Conservation (phyloP, 2,329 filamentous ascomycete species). For the Colletotrichum theobromicola region DNA sequence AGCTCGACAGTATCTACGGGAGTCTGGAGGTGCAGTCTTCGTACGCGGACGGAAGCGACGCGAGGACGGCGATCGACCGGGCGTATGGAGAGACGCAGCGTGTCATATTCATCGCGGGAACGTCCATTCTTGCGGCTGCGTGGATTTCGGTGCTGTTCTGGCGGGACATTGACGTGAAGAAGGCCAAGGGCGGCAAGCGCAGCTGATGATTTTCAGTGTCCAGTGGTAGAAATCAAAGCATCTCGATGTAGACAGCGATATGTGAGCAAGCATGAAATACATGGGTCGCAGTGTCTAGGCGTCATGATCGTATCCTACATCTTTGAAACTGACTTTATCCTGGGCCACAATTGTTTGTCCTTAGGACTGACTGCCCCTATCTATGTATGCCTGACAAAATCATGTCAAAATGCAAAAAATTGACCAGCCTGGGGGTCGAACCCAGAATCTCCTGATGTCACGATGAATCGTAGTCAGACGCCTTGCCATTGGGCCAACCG, state of each 20-base stretch:
- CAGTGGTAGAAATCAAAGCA: no score
- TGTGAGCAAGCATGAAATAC: no score
- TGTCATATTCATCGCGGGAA: conserved; percentile 38
- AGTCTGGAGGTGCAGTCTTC: conserved; percentile 36
- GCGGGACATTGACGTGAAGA: conserved; percentile 32
- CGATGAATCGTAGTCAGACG: conserved; percentile 44
- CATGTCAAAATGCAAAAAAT: not conserved
- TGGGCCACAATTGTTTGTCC: no score
- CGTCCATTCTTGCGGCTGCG: conserved; percentile 30
- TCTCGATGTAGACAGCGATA: no score
- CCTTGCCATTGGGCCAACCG: conserved; percentile 45
- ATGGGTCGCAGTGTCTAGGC: no score
- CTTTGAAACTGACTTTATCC: not conserved
- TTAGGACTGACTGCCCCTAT: not conserved
- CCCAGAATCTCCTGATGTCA: conserved; percentile 21
- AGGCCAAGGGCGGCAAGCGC: not conserved
- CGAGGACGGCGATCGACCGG: conserved; percentile 44
- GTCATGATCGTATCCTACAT: no score
- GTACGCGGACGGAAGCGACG: conserved; percentile 44
- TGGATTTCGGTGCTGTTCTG: conserved; percentile 33
- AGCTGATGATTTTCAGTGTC: not conserved
- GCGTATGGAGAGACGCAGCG: conserved; percentile 45
- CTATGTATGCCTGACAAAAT: not conserved
- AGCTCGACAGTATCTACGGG: conserved; percentile 47
- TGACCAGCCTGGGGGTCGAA: conserved; percentile 23